Base-by-base conservation (phyloP, 2,329 filamentous ascomycete species). In the Sporothrix dimorphospora region DNA sequence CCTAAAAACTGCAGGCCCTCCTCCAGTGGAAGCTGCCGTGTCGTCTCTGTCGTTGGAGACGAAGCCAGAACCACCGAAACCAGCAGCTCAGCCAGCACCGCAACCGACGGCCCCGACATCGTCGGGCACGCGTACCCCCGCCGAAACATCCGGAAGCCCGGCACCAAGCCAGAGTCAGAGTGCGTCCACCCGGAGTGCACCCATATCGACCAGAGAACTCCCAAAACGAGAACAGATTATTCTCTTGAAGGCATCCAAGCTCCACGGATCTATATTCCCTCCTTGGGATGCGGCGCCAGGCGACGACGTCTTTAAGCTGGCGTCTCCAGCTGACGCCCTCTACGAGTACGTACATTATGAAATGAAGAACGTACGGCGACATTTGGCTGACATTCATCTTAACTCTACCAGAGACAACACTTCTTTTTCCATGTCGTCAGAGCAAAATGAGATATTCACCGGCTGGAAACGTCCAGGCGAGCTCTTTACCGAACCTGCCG, bases 251-350 rank as follows among this genome's bases (percentile, higher is more conserved):
- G 90, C 91, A 3, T 96, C 94, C 4, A 91, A 89, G 71, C 85
- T 99, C 24, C 93, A 97, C 78, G 93, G 92, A 0, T 92, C 90
- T 77, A 86, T 91, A 24, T 98, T 97, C 76, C 94, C 92, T 12
- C 94, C 92, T 0, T 99, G 96, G 96, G 87, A 87, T n/a, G 81
- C 81, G 1, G 84, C 89, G 38, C 91, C 93, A 0, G 79, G 81
- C 3, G 79, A 86, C 0, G 80, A 85, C 4, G 88, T 92, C 40
- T 97, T 98, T 76, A 80, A 84, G 42, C 80, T 85, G 38, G 76
- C 79, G 6, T 79, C 84, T 3, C 85, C 83, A n/a, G 82, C 83
- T 51, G 80, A 81, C 7, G 75, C 70, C 9, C 79, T 82, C n/a
- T 97, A 91, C 79, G 86, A 82, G 92, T 93, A 85, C 75, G 87